Evolutionary conservation across 139 green algal genomes (phyloP).

Genomic region (Ulvella scutata): DNA sequence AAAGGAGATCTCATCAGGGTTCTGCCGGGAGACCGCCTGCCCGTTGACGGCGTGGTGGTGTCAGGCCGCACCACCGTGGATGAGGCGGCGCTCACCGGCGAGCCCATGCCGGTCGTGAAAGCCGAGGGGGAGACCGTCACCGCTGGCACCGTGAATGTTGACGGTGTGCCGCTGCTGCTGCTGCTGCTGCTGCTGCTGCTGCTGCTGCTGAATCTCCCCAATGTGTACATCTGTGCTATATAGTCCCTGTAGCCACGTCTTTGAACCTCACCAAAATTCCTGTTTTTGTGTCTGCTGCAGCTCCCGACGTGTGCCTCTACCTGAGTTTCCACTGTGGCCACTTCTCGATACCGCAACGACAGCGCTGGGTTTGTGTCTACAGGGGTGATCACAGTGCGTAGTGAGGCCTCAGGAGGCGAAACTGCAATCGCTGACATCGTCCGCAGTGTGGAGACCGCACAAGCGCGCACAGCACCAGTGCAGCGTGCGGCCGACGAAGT

Average conservation of each 20-base stretch:
- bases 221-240: too few relatives aligned
- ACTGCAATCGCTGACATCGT: constrained; percentile 34
- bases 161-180: constrained; percentile 37
- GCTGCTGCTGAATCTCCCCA: too few relatives aligned
- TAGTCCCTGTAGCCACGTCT: too few relatives aligned
- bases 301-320: background rate
- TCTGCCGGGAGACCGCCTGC: constrained; percentile 75
- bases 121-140: constrained; percentile 35
- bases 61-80: constrained; percentile 49
- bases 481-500: constrained; percentile 82
- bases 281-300: too few relatives aligned
- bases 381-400: constrained; percentile 12
- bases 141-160: constrained; percentile 68
- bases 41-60: constrained; percentile 73
- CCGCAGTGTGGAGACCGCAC: constrained; percentile 53
- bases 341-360: too few relatives aligned
- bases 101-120: constrained; percentile 34
- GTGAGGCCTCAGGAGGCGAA: constrained; percentile 3
- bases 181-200: too few relatives aligned
- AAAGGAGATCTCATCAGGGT: constrained; percentile 56
- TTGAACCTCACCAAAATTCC: background rate
- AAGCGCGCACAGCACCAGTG: constrained; percentile 67
- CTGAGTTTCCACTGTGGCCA: background rate
- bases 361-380: background rate
- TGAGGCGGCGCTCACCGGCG: constrained; percentile 71